phyloP scores from a whole-genome alignment of 305 asterid species.

The Rubia tinctorum region DNA sequence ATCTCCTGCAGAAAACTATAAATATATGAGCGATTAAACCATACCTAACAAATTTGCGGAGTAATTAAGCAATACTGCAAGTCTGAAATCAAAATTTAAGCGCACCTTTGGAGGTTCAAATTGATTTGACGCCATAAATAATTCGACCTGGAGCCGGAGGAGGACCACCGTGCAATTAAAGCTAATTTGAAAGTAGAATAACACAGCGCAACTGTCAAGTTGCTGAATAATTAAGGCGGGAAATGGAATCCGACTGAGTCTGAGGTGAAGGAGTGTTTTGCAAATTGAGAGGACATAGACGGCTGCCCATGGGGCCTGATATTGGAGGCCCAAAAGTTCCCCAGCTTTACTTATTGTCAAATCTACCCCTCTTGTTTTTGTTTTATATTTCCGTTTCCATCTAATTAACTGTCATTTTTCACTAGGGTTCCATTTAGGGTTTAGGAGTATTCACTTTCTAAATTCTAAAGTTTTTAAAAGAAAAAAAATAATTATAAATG shows the following conservation, averaged over 20 bases:
- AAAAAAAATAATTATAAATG: no score
- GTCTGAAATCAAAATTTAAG: neutral
- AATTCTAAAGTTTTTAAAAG: no score
- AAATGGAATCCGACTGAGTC: neutral
- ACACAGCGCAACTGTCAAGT: neutral
- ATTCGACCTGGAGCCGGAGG: neutral
- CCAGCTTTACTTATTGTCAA: neutral
- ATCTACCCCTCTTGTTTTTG: neutral
- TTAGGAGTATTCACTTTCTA: no score
- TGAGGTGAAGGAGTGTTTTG: neutral
- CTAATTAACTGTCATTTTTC: neutral
- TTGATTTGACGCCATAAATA: neutral
- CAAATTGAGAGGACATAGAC: neutral
- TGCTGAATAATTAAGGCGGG: slow-evolving; percentile 7
- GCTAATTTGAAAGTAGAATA: neutral
- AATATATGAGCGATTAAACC: neutral
- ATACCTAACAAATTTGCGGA: neutral
- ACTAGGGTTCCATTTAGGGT: neutral
- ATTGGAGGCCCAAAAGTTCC: neutral
- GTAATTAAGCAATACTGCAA: neutral
- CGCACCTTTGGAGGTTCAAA: neutral
- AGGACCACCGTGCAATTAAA: neutral
- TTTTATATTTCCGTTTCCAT: neutral
- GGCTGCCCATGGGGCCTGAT: neutral
- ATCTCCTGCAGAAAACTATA: neutral